Percentiles rank a stretch among this genome's conserved stretches.
phyloP scores from a whole-genome alignment of 1,284 basidiomycete genomes.

The Fomitopsis pinicola region DNA sequence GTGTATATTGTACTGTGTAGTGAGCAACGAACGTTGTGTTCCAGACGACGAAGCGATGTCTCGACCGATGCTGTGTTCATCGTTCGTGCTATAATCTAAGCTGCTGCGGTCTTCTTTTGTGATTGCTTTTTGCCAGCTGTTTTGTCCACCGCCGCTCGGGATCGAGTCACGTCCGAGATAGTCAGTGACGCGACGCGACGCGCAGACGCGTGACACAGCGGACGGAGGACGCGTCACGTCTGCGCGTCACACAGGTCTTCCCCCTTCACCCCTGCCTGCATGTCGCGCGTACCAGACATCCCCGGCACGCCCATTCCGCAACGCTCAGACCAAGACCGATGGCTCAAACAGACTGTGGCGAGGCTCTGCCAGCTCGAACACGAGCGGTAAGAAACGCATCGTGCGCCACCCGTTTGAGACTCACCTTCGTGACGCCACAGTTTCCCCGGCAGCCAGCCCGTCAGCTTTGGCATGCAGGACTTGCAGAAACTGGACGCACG shows the following conservation, averaged over 20 bases:
- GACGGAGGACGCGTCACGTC: constrained; percentile 1
- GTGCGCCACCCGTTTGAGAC: not conserved
- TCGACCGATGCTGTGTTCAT: not conserved
- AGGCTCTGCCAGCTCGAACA: constrained; percentile 60
- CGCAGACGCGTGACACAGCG: constrained; percentile 1
- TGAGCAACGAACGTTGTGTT: not conserved
- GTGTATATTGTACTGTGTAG: constrained; percentile 1
- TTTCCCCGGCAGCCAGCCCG: constrained; percentile 92
- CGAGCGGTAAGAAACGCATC: constrained; percentile 39
- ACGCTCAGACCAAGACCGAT: constrained; percentile 52
- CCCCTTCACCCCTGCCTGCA: constrained; percentile 14
- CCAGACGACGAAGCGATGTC: not conserved
- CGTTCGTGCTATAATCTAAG: no score
- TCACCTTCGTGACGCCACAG: constrained; percentile 25
- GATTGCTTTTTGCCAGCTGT: no score
- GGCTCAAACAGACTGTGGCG: constrained; percentile 63
- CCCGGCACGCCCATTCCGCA: constrained; percentile 56
- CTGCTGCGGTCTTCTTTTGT: not conserved
- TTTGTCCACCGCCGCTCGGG: not conserved
- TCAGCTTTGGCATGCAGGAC: constrained; percentile 76
- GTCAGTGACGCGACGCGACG: not conserved
- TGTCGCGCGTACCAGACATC: constrained; percentile 56
- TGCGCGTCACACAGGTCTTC: not conserved
- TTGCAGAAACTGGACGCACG: constrained; percentile 74
- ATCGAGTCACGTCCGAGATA: not conserved